These are phyloP conservation scores for Dactylellina leptospora DNA, from an alignment of 2,329 filamentous ascomycete species.

Conservation along the genomic window DNA sequence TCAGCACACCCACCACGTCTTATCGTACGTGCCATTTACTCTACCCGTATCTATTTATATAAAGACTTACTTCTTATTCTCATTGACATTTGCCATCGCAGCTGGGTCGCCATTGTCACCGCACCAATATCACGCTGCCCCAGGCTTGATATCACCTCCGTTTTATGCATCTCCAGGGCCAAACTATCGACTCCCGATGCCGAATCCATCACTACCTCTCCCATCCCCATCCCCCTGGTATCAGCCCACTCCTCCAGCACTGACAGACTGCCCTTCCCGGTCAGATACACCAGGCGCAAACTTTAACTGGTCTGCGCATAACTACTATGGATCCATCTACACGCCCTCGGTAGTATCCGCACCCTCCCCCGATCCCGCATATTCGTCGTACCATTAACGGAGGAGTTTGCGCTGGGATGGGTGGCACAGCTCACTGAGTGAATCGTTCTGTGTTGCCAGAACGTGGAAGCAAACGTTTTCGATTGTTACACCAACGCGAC, in stretches of 20 bases:
- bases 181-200: neutral
- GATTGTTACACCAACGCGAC: too few species aligned
- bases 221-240: neutral
- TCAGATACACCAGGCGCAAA: neutral
- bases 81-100: neutral
- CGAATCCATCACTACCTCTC: constrained; percentile 6
- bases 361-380: neutral
- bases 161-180: constrained; percentile 5
- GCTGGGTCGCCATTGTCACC: constrained; percentile 13
- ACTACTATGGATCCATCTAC: too few species aligned
- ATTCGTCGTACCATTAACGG: neutral
- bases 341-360: neutral
- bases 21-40: constrained; percentile 27
- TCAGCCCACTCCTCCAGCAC: neutral
- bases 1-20: neutral
- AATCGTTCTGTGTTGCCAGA: neutral
- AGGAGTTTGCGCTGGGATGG: too few species aligned
- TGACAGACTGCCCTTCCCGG: neutral
- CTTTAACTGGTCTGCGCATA: neutral
- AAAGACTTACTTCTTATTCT: neutral
- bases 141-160: constrained; percentile 4
- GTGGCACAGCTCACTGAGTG: too few species aligned
- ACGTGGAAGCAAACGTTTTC: too few species aligned
- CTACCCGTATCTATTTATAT: neutral
- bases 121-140: constrained; percentile 1